These are phyloP conservation scores for Neurospora terricola DNA, from an alignment of 495 filamentous ascomycete genomes.

Conservation along the genomic window DNA sequence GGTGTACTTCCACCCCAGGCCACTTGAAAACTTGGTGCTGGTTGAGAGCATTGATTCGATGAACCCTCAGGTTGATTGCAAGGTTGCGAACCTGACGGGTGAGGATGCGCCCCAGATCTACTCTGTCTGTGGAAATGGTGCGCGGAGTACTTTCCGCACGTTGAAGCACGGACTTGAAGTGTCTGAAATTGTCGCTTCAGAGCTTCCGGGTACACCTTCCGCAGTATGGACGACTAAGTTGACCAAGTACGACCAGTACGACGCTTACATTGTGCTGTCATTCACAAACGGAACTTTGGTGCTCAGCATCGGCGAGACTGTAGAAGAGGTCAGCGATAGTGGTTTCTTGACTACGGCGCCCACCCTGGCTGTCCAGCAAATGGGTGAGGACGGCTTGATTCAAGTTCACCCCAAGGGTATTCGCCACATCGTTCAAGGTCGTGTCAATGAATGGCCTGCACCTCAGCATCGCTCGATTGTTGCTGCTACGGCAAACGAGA, in stretches of 20 bases:
- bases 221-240: constrained; percentile 94
- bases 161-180: constrained; percentile 89
- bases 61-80: constrained; percentile 85
- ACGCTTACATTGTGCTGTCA: constrained; percentile 65
- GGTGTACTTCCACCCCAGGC: constrained; percentile 73
- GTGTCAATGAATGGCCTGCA: constrained; percentile 88
- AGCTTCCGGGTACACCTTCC: constrained; percentile 73
- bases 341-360: constrained; percentile 80
- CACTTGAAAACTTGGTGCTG: constrained; percentile 69
- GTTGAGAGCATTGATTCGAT: constrained; percentile 81
- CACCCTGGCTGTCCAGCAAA: constrained; percentile 84
- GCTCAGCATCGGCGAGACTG: constrained; percentile 88
- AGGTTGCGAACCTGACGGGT: constrained; percentile 75
- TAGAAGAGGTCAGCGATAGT: constrained; percentile 88
- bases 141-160: constrained; percentile 79
- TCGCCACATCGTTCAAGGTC: constrained; percentile 73
- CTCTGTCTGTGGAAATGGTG: constrained; percentile 77
- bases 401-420: constrained; percentile 96
- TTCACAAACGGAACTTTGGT: constrained; percentile 68
- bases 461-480: constrained; percentile 92
- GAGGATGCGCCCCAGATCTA: constrained; percentile 98
- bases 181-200: constrained; percentile 86
- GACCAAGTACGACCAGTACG: constrained; percentile 70
- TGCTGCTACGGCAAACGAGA: constrained; percentile 87
- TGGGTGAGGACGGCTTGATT: constrained; percentile 85